phyloP scores from a whole-genome alignment of 2,329 filamentous ascomycete genomes.

The Cordyceps cicadae region DNA sequence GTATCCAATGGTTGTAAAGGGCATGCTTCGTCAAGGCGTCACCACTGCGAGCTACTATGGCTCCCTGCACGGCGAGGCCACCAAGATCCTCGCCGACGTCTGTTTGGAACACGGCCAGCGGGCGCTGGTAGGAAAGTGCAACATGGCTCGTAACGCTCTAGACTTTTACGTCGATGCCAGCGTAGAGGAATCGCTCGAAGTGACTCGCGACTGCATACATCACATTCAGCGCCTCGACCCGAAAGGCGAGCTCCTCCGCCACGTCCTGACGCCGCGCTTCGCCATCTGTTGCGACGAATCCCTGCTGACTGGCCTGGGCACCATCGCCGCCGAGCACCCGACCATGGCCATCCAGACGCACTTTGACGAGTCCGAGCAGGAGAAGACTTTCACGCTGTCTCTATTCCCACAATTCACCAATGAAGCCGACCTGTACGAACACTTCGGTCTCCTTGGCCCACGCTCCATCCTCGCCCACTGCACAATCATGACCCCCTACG shows the following conservation, averaged over 20 bases:
- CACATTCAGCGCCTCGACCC: conserved; percentile 40
- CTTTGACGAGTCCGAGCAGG: conserved; percentile 56
- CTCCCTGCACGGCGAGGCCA: conserved; percentile 47
- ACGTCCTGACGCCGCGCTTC: conserved; percentile 51
- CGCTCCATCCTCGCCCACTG: conserved; percentile 59
- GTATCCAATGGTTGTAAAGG: conserved; percentile 45
- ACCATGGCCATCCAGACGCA: conserved; percentile 55
- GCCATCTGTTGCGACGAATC: conserved; percentile 51
- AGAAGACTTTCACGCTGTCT: conserved; percentile 44
- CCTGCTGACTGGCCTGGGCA: conserved; percentile 47
- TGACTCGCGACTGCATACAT: conserved; percentile 41
- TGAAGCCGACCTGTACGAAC: conserved; percentile 52
- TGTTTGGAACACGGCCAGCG: conserved; percentile 47
- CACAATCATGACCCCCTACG: conserved; percentile 51
- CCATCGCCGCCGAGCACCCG: conserved; percentile 39
- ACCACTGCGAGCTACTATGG: conserved; percentile 56
- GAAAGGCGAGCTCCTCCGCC: conserved; percentile 33
- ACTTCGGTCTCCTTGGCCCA: conserved; percentile 44
- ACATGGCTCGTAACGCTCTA: conserved; percentile 51
- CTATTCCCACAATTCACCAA: conserved; percentile 49
- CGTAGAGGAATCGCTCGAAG: conserved; percentile 37
- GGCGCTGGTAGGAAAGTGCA: conserved; percentile 54
- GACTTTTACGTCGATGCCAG: conserved; percentile 43
- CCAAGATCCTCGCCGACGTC: conserved; percentile 46
- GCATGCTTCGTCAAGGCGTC: conserved; percentile 52